These are phyloP conservation scores for Barnettozyma sucrosica DNA, from an alignment of 805 yeast genomes.

Conservation along the genomic window DNA sequence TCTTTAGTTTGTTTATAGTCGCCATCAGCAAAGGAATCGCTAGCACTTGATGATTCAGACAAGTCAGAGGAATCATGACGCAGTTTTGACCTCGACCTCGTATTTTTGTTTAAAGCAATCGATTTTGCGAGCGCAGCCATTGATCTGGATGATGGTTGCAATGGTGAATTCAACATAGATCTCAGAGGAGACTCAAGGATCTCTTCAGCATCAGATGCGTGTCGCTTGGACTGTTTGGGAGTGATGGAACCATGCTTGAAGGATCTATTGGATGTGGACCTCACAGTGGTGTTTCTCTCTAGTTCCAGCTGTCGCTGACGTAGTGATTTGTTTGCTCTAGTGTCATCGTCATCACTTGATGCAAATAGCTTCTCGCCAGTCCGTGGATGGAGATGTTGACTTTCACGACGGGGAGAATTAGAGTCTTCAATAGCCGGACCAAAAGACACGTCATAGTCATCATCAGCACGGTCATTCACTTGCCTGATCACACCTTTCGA, in stretches of 20 bases:
- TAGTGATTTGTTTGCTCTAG: slow-evolving; percentile 7
- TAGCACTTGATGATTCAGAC: neutral
- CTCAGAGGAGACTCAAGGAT: slow-evolving; percentile 6
- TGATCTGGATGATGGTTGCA: slow-evolving; percentile 8
- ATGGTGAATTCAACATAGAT: slow-evolving; percentile 8
- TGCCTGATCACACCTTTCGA: slow-evolving; percentile 16
- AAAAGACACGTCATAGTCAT: slow-evolving; percentile 8
- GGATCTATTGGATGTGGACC: slow-evolving; percentile 2
- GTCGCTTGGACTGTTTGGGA: neutral
- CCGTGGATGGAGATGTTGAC: neutral
- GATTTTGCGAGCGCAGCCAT: slow-evolving; percentile 9
- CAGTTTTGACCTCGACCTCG: neutral
- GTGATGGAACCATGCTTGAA: neutral
- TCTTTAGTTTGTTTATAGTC: neutral
- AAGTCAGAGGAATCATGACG: neutral
- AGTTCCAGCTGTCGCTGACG: slow-evolving; percentile 15
- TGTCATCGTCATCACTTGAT: slow-evolving; percentile 13
- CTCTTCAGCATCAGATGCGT: neutral
- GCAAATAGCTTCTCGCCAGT: slow-evolving; percentile 18
- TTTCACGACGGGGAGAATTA: neutral
- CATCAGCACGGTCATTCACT: slow-evolving; percentile 12
- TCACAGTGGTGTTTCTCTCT: slow-evolving; percentile 19
- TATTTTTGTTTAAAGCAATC: slow-evolving; percentile 6
- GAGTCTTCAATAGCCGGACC: neutral
- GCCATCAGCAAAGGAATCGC: slow-evolving; percentile 3